Evolutionary conservation across 805 yeast species (phyloP), one percentile per base, ranked within the genome.

Genomic region (Starmerella floris): DNA sequence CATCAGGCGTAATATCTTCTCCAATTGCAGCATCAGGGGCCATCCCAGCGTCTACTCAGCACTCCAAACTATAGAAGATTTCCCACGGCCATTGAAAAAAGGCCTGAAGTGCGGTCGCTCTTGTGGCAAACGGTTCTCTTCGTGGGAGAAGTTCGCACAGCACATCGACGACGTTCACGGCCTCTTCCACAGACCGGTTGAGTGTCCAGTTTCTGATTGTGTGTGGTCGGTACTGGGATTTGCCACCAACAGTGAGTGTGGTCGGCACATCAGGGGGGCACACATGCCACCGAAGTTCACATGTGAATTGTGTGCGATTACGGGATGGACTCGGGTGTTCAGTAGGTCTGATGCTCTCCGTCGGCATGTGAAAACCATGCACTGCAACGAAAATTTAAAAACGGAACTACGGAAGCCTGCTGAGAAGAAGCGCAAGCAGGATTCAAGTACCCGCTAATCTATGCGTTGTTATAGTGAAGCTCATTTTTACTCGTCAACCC

Each of bases 211-310:
- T 6, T 9, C 3, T 4, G 23, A n/a, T 17, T 51, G 54, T 27
- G 26, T 30, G 11, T 49, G 46, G 50, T 35, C 43, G n/a, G 41
- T 46, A 2, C 22, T 47, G 2, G 52, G 52, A n/a, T 49, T 51
- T 41, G 28, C 19, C 23, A 17, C 20, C n/a, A 2, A 6, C 1
- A 2, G 37, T 15, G 47, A 41, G n/a, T 45, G 41, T 30, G 10
- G 22, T 3, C 37, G 51, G 19, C 54, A 51, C 27, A 19, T 37
- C 30, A 15, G 27, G 8, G 20, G 32, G 23, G 17, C 17, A 17
- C 54, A 51, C 40, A 13, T 20, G 22, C 11, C 10, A 13, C 25
- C 15, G 10, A 25, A 5, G 30, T 26, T 23, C 15, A 5, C 3
- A 15, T 39, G 46, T 37, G 43, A 21, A 19, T 19, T 38, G 16